phyloP scores from a whole-genome alignment of 306 rosid species.

The Erythrophleum fordii region DNA sequence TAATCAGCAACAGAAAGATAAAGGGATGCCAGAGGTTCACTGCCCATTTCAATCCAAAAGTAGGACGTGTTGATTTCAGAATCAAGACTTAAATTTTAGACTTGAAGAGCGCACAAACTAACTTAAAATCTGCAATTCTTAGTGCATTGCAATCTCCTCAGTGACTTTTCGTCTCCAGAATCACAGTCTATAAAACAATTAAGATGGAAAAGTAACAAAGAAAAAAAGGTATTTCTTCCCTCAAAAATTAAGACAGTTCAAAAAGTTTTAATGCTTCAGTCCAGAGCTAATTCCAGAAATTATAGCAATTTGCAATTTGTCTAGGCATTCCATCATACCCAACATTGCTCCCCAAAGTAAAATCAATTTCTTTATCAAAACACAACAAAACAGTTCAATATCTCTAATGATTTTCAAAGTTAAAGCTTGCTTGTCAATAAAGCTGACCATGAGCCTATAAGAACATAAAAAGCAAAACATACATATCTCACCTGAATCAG shows the following conservation, averaged over 20 bases:
- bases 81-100: slow-evolving; percentile 13
- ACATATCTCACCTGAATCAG: slow-evolving; percentile 64
- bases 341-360: neutral
- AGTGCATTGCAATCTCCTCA: neutral
- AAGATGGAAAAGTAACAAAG: neutral
- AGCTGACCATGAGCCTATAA: neutral
- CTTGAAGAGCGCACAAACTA: slow-evolving; percentile 10
- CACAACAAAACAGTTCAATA: neutral
- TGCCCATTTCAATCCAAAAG: neutral
- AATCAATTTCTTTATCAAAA: neutral
- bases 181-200: neutral
- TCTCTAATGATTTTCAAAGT: neutral
- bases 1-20: neutral
- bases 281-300: slow-evolving; percentile 18
- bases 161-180: neutral
- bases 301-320: neutral
- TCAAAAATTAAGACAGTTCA: slow-evolving; percentile 2
- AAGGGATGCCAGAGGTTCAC: neutral
- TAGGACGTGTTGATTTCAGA: neutral
- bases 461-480: slow-evolving; percentile 6
- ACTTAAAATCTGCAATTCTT: slow-evolving; percentile 18
- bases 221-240: neutral
- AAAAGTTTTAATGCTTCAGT: neutral
- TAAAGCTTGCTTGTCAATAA: neutral
- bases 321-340: slow-evolving; percentile 26